Conservation (phyloP, 768 basidiomycete species). For the Gymnopilus dilepis region DNA sequence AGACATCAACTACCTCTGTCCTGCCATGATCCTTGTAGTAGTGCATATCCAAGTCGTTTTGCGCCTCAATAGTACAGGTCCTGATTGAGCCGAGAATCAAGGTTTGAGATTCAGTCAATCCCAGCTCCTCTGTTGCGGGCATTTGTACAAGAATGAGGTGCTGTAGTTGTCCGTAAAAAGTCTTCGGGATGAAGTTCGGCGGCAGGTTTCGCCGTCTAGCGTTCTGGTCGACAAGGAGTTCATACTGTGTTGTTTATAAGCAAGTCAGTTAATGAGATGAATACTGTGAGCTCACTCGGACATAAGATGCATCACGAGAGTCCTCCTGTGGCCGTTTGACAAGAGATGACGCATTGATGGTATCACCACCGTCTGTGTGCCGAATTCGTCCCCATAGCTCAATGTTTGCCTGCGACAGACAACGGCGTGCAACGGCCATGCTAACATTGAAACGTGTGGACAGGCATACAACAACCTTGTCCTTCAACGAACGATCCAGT, state of each 20-base stretch:
- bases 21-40: slow-evolving; percentile 24
- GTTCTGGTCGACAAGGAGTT: slow-evolving; percentile 35
- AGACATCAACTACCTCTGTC: slow-evolving; percentile 32
- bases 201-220: slow-evolving; percentile 13
- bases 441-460: slow-evolving; percentile 21
- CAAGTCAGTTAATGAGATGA: slow-evolving; percentile 2
- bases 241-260: slow-evolving; percentile 31
- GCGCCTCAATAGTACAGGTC: slow-evolving; percentile 16
- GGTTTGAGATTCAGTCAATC: slow-evolving; percentile 19
- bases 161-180: slow-evolving; percentile 41
- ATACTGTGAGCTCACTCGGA: slow-evolving; percentile 31
- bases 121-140: slow-evolving; percentile 16
- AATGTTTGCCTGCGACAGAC: background rate
- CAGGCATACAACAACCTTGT: slow-evolving; percentile 10
- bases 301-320: slow-evolving; percentile 35
- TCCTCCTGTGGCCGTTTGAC: slow-evolving; percentile 20
- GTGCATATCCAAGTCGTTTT: slow-evolving; percentile 24
- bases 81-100: slow-evolving; percentile 33
- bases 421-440: slow-evolving; percentile 2
- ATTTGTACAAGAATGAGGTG: slow-evolving; percentile 34
- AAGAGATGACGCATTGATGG: slow-evolving; percentile 28
- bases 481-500: no score
- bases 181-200: slow-evolving; percentile 18
- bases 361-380: slow-evolving; percentile 34
- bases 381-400: slow-evolving; percentile 33